These are phyloP conservation scores for Elsinoe fawcettii DNA, from an alignment of 2,329 filamentous ascomycete genomes.

Conservation along the genomic window DNA sequence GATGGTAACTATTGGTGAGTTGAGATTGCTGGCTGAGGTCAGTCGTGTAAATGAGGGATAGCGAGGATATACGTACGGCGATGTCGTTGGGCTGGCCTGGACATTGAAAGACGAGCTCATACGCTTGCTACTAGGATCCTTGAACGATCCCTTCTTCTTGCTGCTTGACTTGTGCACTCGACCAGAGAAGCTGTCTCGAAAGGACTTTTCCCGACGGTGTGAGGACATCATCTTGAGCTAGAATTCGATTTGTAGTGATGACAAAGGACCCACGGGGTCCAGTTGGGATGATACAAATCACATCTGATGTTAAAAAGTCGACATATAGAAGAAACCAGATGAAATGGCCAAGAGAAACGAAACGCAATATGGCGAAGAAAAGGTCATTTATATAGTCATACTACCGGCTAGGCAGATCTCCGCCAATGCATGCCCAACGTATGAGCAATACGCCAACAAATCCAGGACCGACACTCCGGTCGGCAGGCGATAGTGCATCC, in stretches of 20 bases:
- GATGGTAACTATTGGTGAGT: conserved; percentile 74
- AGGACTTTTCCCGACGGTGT: conserved; percentile 18
- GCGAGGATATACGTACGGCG: conserved; percentile 23
- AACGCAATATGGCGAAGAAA: not conserved
- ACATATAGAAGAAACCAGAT: not conserved
- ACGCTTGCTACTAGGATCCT: conserved; percentile 25
- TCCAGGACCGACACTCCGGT: not conserved
- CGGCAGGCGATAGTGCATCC: not conserved
- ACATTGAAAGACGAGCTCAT: conserved; percentile 18
- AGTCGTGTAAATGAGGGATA: not conserved
- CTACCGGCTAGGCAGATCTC: not conserved
- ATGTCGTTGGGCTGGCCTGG: conserved; percentile 25
- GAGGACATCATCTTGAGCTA: conserved; percentile 1
- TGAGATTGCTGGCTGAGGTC: conserved; percentile 31
- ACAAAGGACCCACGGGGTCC: not conserved
- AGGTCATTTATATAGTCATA: conserved; percentile 9
- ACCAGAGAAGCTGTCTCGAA: conserved; percentile 30
- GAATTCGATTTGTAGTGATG: not conserved
- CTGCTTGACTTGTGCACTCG: conserved; percentile 26
- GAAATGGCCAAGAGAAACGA: conserved; percentile 5
- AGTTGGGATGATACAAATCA: not conserved
- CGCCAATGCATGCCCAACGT: not conserved
- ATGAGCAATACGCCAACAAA: conserved; percentile 10
- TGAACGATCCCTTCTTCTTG: conserved; percentile 30
- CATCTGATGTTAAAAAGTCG: not conserved